Percentiles rank a stretch among this genome's conserved stretches.
phyloP scores from a whole-genome alignment of 345 rosid genomes.

The Dimocarpus longan region DNA sequence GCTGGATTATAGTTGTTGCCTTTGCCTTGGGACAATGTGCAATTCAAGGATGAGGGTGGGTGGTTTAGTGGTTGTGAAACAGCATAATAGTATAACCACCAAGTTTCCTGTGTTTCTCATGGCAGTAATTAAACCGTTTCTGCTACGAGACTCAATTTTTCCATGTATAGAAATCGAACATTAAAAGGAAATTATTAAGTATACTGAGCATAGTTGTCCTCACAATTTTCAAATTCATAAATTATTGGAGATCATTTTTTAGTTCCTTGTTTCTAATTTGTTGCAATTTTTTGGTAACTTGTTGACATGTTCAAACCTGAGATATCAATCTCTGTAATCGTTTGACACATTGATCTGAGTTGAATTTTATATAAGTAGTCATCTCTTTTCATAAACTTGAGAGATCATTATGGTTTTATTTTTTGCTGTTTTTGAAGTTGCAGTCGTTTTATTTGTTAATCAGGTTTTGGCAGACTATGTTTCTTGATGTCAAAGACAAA shows the following conservation, averaged over 20 bases:
- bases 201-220: slow-evolving; percentile 10
- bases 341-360: background rate
- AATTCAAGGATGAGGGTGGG: background rate
- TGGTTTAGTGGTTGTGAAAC: slow-evolving; percentile 6
- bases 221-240: background rate
- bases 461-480: background rate
- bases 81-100: background rate
- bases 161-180: slow-evolving; percentile 29
- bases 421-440: no score
- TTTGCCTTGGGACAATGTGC: background rate
- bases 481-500: background rate
- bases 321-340: background rate
- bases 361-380: background rate
- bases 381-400: background rate
- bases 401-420: background rate
- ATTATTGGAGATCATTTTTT: background rate
- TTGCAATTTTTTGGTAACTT: background rate
- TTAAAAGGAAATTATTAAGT: slow-evolving; percentile 1
- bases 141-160: slow-evolving; percentile 27
- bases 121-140: slow-evolving; percentile 28
- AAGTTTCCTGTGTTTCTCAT: slow-evolving; percentile 21
- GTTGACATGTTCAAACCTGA: background rate
- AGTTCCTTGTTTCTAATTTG: background rate
- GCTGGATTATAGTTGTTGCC: slow-evolving; percentile 31
- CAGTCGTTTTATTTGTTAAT: background rate